Evolutionary conservation across 164 flowering plant genomes (phyloP), one percentile per base, ranked within the genome.

Genomic region (Vitis amurensis): DNA sequence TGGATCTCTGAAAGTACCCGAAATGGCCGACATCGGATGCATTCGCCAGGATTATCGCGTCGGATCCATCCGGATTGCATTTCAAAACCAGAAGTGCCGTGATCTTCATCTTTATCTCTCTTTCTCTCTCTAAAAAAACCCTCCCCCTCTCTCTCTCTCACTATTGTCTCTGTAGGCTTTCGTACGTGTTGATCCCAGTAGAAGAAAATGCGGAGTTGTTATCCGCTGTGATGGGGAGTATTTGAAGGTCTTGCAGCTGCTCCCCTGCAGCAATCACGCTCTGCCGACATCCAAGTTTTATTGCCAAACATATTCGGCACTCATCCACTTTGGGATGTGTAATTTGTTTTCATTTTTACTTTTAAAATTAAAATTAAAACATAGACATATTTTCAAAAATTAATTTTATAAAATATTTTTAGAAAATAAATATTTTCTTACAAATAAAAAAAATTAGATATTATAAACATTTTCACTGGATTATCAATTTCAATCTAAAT

Each of bases 1-100:
- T 84, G 14, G 85, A 73, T 31, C 94, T 68, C 79, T 88, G 90
- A 58, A 89, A 89, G 75, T 78, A 89, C 1, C 91, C 91, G 70
- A 89, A 89, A 30, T 77, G 84, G 76, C 85, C 81, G 9, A 88
- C 87, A 61, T 89, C 94, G 9, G 77, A 66, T 0, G 89, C 89
- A 71, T 86, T 85, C 0, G 90, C 83, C 13, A 89, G 74, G 13
- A 88, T 85, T 3, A 86, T 65, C 68, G 94, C 87, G 66, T 89
- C 89, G n/a, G 87, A 73, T 61, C 84, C 88, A 0, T 77, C 88
- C 7, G 82, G 76, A 2, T 1, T 31, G 79, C 78, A 70, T 70
- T 81, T 83, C 68, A 88, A 55, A 13, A 89, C 89, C 79, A 86
- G 15, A 50, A 89, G 66, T 53, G 90, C 86, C 66, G 91, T 89